Conservation (phyloP, 176 grass and related monocot genomes). For the Avena eriantha region DNA sequence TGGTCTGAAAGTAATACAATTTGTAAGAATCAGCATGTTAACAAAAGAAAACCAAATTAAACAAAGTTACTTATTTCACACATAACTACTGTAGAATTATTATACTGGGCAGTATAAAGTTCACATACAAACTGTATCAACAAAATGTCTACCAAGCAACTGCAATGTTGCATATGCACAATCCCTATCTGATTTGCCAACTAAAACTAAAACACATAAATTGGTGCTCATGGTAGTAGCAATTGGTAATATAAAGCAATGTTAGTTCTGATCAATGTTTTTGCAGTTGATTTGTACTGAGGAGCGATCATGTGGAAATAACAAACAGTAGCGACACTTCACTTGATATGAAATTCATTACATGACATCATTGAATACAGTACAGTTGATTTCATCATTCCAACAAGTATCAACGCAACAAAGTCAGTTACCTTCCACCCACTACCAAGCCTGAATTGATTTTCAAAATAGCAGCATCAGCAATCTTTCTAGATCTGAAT, state of each 20-base stretch:
- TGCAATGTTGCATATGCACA: slow-evolving; percentile 6
- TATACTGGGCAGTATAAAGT: slow-evolving; percentile 4
- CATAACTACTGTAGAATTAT: background rate
- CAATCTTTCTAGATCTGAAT: slow-evolving; percentile 62
- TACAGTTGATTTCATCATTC: slow-evolving; percentile 23
- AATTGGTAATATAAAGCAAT: background rate
- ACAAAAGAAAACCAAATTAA: slow-evolving; percentile 40
- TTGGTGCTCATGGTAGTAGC: background rate
- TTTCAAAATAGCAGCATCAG: slow-evolving; percentile 64
- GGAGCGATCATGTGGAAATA: slow-evolving; percentile 37
- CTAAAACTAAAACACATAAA: slow-evolving; percentile 14
- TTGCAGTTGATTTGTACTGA: slow-evolving; percentile 19
- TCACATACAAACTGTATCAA: slow-evolving; percentile 21
- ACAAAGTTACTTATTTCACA: slow-evolving; percentile 16
- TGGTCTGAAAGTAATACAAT: slow-evolving; percentile 60
- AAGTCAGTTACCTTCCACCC: slow-evolving; percentile 75
- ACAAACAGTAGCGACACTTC: slow-evolving; percentile 22
- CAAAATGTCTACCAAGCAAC: background rate
- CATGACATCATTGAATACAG: slow-evolving; percentile 22
- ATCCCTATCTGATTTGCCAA: slow-evolving; percentile 11
- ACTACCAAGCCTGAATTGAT: slow-evolving; percentile 79
- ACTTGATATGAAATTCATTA: slow-evolving; percentile 36
- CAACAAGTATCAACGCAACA: slow-evolving; percentile 13
- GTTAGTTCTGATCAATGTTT: slow-evolving; percentile 10
- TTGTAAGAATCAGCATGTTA: slow-evolving; percentile 26